phyloP scores from a whole-genome alignment of 2,329 filamentous ascomycete species.

The Dothideomycetes sp. region DNA sequence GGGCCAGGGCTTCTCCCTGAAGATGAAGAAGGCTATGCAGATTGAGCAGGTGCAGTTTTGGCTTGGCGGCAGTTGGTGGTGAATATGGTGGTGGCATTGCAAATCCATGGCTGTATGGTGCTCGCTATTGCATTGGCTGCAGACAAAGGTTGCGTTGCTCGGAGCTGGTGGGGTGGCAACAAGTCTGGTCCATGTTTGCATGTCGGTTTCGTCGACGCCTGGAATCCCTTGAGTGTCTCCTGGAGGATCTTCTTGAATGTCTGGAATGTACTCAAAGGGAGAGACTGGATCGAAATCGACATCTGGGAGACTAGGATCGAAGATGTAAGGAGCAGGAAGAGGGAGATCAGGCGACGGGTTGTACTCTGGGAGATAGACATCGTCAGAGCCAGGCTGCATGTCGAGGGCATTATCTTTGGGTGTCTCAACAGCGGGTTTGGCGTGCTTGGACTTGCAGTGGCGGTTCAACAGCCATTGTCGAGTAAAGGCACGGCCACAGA shows the following conservation, averaged over 20 bases:
- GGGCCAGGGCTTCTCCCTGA: background rate
- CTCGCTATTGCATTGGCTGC: background rate
- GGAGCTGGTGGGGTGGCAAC: background rate
- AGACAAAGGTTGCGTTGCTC: background rate
- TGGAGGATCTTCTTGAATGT: background rate
- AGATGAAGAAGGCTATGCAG: background rate
- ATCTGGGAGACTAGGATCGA: no score
- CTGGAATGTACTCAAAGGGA: no score
- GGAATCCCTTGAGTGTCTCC: background rate
- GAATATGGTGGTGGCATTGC: background rate
- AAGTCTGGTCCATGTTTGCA: background rate
- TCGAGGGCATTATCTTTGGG: background rate
- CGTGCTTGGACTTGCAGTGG: background rate
- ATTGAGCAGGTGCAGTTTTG: background rate
- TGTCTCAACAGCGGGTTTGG: background rate
- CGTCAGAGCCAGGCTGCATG: background rate
- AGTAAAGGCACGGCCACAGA: background rate
- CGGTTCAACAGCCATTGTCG: background rate
- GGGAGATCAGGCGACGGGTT: no score
- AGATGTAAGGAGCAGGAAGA: no score
- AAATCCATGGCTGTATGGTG: background rate
- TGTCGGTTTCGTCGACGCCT: background rate
- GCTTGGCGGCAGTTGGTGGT: background rate
- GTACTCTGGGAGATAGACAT: background rate
- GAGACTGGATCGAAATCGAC: background rate